These are phyloP conservation scores for Scalesia atractyloides DNA, from an alignment of 129 eudicot species.

Conservation along the genomic window DNA sequence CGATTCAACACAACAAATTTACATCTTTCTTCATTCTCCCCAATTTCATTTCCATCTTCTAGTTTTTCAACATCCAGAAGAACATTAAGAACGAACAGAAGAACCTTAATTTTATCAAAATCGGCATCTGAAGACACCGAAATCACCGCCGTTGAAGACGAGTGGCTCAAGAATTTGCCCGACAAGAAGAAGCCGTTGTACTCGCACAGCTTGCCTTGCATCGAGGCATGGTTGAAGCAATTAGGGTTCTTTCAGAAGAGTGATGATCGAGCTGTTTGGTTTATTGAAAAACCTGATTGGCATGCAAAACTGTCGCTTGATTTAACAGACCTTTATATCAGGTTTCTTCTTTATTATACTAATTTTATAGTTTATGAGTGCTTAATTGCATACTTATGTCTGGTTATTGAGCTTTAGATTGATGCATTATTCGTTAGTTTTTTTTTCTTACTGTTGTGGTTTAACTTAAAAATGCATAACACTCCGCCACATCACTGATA, in stretches of 20 bases:
- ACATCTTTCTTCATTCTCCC: conserved; percentile 23
- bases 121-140: conserved; percentile 53
- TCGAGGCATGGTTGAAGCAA: conserved; percentile 77
- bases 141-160: conserved; percentile 46
- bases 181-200: conserved; percentile 88
- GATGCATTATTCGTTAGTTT: not conserved
- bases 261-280: conserved; percentile 92
- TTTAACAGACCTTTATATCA: conserved; percentile 79
- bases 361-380: not conserved
- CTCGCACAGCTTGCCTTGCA: conserved; percentile 85
- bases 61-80: conserved; percentile 23
- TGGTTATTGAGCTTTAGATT: not conserved
- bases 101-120: conserved; percentile 33
- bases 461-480: not conserved
- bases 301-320: conserved; percentile 90
- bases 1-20: conserved; percentile 20
- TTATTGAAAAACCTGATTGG: conserved; percentile 76
- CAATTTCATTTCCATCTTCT: conserved; percentile 31
- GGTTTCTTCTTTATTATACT: conserved; percentile 39
- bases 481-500: too few relatives aligned
- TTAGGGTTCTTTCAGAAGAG: conserved; percentile 80
- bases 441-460: not conserved
- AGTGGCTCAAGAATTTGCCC: conserved; percentile 79
- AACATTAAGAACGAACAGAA: conserved; percentile 34
- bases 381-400: not conserved